Conservation (phyloP, 768 basidiomycete species). For the Mycena latifolia region DNA sequence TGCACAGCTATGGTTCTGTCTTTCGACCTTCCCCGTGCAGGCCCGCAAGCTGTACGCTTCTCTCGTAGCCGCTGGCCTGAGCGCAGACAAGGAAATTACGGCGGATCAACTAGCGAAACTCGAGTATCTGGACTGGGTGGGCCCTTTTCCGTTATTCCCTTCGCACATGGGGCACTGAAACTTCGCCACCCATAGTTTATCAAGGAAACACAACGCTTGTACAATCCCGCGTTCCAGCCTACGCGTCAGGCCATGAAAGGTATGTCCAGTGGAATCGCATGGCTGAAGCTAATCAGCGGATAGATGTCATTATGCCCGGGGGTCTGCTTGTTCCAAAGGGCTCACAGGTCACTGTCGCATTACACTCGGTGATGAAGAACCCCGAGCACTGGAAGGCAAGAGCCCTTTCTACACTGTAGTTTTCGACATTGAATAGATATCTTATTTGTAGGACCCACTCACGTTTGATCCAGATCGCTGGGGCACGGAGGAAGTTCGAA, state of each 20-base stretch:
- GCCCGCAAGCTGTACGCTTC: constrained; percentile 31
- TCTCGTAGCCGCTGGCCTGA: constrained; percentile 24
- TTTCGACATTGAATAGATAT: too few species aligned
- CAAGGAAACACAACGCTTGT: constrained; percentile 28
- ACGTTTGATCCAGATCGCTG: constrained; percentile 34
- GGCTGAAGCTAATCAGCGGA: background rate
- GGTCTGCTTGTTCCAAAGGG: constrained; percentile 29
- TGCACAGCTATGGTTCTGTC: constrained; percentile 28
- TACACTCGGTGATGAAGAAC: constrained; percentile 32
- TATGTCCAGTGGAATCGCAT: background rate
- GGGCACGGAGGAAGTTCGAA: constrained; percentile 27
- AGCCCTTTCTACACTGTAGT: background rate
- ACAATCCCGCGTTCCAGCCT: constrained; percentile 32
- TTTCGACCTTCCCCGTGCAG: constrained; percentile 26
- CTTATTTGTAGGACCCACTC: constrained; percentile 26
- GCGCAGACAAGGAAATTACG: constrained; percentile 25
- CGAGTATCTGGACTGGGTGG: constrained; percentile 34
- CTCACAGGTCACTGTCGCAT: constrained; percentile 27
- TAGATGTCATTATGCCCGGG: constrained; percentile 33
- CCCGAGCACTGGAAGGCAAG: constrained; percentile 32
- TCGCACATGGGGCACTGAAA: too few species aligned
- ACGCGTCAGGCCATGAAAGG: constrained; percentile 33
- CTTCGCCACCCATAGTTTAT: too few species aligned
- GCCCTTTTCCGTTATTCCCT: too few species aligned
- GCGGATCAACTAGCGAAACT: constrained; percentile 29